These are phyloP conservation scores for Trichoderma polysporum DNA, from an alignment of 2,329 filamentous ascomycete genomes.

Conservation along the genomic window DNA sequence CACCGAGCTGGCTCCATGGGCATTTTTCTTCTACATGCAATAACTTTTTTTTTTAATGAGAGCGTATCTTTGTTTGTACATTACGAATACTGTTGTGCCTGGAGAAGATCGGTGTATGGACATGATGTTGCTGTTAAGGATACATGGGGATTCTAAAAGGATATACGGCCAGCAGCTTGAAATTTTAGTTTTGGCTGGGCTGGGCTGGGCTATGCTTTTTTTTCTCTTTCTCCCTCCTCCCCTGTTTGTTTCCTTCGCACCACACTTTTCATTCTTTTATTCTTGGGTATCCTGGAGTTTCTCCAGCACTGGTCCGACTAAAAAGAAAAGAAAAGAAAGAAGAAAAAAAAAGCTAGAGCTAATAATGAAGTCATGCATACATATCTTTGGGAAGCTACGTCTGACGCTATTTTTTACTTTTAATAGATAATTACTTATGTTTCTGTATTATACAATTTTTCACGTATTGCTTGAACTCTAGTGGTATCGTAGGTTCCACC, in stretches of 20 bases:
- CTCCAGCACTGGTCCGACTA: not conserved
- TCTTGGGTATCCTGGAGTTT: constrained; percentile 8
- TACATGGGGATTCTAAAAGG: not conserved
- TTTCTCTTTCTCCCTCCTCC: not conserved
- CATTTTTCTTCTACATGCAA: not conserved
- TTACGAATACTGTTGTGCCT: constrained; percentile 16
- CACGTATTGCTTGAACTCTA: not conserved
- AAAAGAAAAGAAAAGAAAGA: not conserved
- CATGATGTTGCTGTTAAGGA: constrained; percentile 6
- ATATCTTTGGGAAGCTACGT: not conserved
- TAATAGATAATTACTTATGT: constrained; percentile 7
- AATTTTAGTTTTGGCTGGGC: not conserved
- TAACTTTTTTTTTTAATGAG: constrained; percentile 11
- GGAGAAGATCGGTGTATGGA: constrained; percentile 17
- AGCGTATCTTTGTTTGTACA: constrained; percentile 22
- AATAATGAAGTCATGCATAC: constrained; percentile 6
- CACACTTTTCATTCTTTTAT: not conserved
- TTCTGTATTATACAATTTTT: not conserved
- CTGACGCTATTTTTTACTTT: not conserved
- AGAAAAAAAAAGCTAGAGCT: not conserved
- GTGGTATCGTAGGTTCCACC: not conserved
- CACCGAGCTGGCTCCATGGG: not conserved
- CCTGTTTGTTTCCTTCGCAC: not conserved
- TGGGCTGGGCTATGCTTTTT: not conserved
- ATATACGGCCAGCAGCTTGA: not conserved